Conservation (phyloP, 2,329 filamentous ascomycete species). For the Fonsecaea erecta region DNA sequence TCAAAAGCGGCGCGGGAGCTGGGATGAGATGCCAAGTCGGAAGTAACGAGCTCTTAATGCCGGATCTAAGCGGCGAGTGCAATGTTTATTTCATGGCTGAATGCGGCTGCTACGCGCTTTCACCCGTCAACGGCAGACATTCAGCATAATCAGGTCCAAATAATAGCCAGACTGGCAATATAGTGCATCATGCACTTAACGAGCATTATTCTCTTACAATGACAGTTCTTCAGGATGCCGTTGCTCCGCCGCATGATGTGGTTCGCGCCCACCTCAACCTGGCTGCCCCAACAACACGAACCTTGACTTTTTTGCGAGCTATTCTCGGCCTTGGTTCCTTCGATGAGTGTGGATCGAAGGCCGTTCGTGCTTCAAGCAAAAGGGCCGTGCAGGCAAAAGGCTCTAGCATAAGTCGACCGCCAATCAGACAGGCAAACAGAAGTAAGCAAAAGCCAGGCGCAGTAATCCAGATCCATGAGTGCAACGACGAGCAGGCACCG, state of each 20-base stretch:
- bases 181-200: constrained; percentile 4
- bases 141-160: neutral
- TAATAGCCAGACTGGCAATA: neutral
- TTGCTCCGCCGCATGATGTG: constrained; percentile 4
- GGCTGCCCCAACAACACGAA: constrained; percentile 22
- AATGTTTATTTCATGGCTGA: constrained; percentile 24
- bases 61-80: neutral
- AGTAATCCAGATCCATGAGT: constrained; percentile 23
- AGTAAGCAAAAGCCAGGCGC: constrained; percentile 9
- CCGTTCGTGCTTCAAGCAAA: neutral
- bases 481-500: neutral
- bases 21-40: neutral
- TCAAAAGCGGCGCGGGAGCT: too few relatives aligned
- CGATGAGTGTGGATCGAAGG: constrained; percentile 2
- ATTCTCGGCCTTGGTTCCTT: constrained; percentile 17
- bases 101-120: constrained; percentile 14
- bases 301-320: constrained; percentile 26
- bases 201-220: constrained; percentile 10
- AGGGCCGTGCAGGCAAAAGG: constrained; percentile 1
- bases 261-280: constrained; percentile 26
- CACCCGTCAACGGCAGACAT: neutral
- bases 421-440: constrained; percentile 33
- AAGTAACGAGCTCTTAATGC: neutral
- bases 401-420: constrained; percentile 32
- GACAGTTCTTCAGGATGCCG: constrained; percentile 7